Base-by-base conservation (phyloP, 108 stramenopile genomes). In the Skeletonema tropicum region DNA sequence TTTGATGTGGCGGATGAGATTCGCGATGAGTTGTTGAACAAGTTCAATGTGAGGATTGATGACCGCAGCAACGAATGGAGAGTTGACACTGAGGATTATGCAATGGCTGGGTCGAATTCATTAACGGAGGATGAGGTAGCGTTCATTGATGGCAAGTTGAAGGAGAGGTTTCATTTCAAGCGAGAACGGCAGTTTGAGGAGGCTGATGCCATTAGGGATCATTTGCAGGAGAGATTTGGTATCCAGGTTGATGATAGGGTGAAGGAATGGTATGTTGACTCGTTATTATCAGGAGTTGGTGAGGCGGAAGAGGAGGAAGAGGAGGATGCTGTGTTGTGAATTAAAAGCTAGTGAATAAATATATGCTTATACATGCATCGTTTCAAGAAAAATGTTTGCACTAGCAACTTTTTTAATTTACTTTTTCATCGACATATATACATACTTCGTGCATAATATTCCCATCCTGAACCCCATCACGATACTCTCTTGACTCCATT, bases 21-120 rank as follows among this genome's bases (percentile, higher is more conserved):
- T 55, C 71, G 77, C 15, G 77, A 73, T 61, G 42, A 71, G 1
- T 69, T 89, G 14, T 59, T 35, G n/a, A 30, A 60, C 5, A 39
- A 10, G 33, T 86, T 74, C 66, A 59, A 59, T 29, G 60, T 85
- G 23, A 68, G 15, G 29, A 79, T 89, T 59, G 83, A 86, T 57
- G 83, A 85, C 42, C 66, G 61, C 19, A 71, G 55, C 11, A 64
- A 42, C 35, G 80, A 86, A 39, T 89, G 88, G 83, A 36, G 66
- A 1, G 79, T 83, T 3, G 77, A 72, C 7, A 52, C 58, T 41
- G 75, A 80, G 45, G 79, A 80, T 5, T 77, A 76, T 62, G 73
- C 68, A 3, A 21, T n/a, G 17, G 33, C 57, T 26, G 67, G 49
- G 3, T 57, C n/a, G 19, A 13, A 42, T 8, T n/a, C 2, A 4